Base-by-base conservation (phyloP, 345 rosid genomes). In the Heritiera fomes region DNA sequence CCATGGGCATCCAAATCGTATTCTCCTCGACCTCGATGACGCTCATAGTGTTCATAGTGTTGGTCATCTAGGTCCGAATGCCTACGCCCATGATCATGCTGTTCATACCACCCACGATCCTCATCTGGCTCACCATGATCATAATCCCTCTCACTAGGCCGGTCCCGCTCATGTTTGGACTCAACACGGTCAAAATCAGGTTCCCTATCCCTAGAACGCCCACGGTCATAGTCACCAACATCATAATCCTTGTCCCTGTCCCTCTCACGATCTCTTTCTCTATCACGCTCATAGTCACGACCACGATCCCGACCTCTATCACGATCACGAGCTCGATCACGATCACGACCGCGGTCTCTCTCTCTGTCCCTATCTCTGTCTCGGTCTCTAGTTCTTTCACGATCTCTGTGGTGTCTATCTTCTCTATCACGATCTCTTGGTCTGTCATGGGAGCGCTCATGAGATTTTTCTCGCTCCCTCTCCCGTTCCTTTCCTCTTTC, bases 381-480 rank as follows among this genome's bases (percentile, higher is more conserved):
- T 52, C 56, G 84, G 38, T 93, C 97, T 78, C 87, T 89, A 55
- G 88, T 90, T 82, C 91, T 86, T 76, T 90, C 97, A 73, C 94
- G 88, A 71, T 93, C 98, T 80, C 90, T 87, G 45, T 89, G 92
- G 82, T 91, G 98, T 78, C 94, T 90, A 58, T 91, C 97, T 81
- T 96, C 98, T 77, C 89, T 89, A 77, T 92, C 97, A 82, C 93
- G 98, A 60, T 94, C 98, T 83, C 89, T 89, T 17, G 95, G 94
- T 78, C 79, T 85, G 50, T 96, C 99, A 75, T 88, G 95, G 60
- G 97, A 88, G 55, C 79, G 87, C 78, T 96, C 98, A 55, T 79
- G 91, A 8, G 99, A 96, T 80, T 84, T 91, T 81, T 91, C 97
- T 14, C 82, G 87, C 49, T 95, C 98, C 82, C 83, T 84, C 71